A percentile compares a stretch with the other conserved stretches of the same genome.
Conservation (phyloP, 106 monocot species). For the Allium fistulosum region DNA sequence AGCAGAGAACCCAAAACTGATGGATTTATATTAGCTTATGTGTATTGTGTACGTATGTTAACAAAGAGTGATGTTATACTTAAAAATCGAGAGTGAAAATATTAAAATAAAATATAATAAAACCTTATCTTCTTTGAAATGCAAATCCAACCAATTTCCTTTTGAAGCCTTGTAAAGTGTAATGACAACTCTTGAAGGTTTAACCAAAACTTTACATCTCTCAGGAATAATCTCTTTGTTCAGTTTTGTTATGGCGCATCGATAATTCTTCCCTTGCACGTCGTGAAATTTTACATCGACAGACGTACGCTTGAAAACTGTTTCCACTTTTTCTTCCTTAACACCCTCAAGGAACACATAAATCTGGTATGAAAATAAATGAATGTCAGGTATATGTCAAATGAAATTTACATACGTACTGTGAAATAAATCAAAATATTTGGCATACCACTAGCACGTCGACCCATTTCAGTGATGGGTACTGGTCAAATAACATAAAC, state of each 20-base stretch:
- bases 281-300: conserved; percentile 63
- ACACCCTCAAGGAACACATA: conserved; percentile 66
- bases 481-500: too few species aligned
- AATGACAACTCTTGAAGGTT: conserved; percentile 50
- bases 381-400: too few species aligned
- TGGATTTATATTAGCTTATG: too few species aligned
- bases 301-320: conserved; percentile 38
- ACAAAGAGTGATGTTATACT: too few species aligned
- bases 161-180: conserved; percentile 59
- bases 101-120: too few species aligned
- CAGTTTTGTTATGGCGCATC: conserved; percentile 50
- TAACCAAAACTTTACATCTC: conserved; percentile 53
- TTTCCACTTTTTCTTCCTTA: conserved; percentile 35
- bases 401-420: too few species aligned
- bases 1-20: too few species aligned
- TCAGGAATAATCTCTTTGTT: conserved; percentile 73
- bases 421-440: too few species aligned
- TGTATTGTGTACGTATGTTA: too few species aligned
- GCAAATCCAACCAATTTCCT: conserved; percentile 63
- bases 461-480: too few species aligned
- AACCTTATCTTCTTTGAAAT: conserved; percentile 73
- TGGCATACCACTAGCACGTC: too few species aligned
- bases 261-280: conserved; percentile 67
- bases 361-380: conserved; percentile 23
- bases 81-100: too few species aligned